Conservation (phyloP, 805 yeast genomes). For the Kodamaea leandrae region DNA sequence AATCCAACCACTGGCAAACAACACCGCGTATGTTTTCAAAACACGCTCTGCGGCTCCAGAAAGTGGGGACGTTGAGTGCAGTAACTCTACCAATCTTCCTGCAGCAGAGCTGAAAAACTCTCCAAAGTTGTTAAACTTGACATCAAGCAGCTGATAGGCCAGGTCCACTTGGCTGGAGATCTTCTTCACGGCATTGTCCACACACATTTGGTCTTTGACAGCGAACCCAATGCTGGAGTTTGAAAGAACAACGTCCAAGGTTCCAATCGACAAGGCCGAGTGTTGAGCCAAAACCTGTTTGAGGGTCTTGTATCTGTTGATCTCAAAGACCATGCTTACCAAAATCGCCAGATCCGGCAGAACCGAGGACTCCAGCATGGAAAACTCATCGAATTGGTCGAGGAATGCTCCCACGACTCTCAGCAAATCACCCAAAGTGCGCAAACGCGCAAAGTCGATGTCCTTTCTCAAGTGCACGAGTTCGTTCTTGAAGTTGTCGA, state of each 20-base stretch:
- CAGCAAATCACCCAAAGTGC: slow-evolving; percentile 17
- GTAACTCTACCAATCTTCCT: neutral
- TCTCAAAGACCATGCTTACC: slow-evolving; percentile 17
- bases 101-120: neutral
- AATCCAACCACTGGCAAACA: slow-evolving; percentile 11
- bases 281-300: slow-evolving; percentile 17
- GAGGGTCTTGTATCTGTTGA: slow-evolving; percentile 24
- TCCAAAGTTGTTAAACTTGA: neutral
- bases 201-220: slow-evolving; percentile 2
- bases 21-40: slow-evolving; percentile 4
- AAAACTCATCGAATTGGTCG: slow-evolving; percentile 17
- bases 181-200: neutral
- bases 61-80: neutral
- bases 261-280: slow-evolving; percentile 11
- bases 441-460: slow-evolving; percentile 18
- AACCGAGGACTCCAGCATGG: slow-evolving; percentile 5
- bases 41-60: neutral
- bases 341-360: slow-evolving; percentile 2
- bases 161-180: neutral
- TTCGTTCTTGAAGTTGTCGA: slow-evolving; percentile 21
- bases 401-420: slow-evolving; percentile 11
- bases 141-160: neutral
- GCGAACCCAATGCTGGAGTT: slow-evolving; percentile 7
- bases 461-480: slow-evolving; percentile 20
- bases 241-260: slow-evolving; percentile 12